These are phyloP conservation scores for Russula griseocarnosa DNA, from an alignment of 768 basidiomycete species.

Conservation along the genomic window DNA sequence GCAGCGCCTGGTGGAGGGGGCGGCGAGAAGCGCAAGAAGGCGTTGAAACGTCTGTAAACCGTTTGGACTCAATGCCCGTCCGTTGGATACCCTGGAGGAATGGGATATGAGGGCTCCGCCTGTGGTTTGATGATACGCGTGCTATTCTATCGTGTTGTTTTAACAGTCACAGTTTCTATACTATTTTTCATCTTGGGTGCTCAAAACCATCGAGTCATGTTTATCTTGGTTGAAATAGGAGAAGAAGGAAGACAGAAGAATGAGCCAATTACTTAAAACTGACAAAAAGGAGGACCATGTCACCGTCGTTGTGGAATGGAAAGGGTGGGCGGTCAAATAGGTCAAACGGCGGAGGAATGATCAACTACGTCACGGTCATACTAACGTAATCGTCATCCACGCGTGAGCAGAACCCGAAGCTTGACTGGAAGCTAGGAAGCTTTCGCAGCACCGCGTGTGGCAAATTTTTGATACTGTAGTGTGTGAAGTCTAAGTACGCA, in stretches of 20 bases:
- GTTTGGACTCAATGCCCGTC: neutral
- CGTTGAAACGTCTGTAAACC: slow-evolving; percentile 64
- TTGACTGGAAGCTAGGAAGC: no score
- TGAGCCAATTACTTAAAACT: no score
- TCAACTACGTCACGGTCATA: no score
- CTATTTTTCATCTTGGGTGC: neutral
- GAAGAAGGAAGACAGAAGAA: neutral
- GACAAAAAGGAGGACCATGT: no score
- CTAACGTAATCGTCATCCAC: no score
- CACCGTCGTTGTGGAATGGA: no score
- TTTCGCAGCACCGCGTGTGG: no score
- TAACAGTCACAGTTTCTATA: slow-evolving; percentile 12
- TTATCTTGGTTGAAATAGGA: neutral
- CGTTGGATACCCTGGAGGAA: neutral
- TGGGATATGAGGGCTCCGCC: neutral
- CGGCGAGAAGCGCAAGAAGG: slow-evolving; percentile 86
- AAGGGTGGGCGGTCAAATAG: no score
- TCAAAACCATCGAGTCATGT: neutral
- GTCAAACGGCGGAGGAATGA: no score
- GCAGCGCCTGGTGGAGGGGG: slow-evolving; percentile 49
- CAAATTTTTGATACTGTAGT: no score
- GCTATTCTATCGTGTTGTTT: slow-evolving; percentile 18
- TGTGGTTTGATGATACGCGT: slow-evolving; percentile 6
- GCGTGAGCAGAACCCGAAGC: no score
- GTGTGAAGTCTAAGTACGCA: no score